These are phyloP conservation scores for Trichoderma harzianum DNA, from an alignment of 2,329 filamentous ascomycete genomes.

Conservation along the genomic window DNA sequence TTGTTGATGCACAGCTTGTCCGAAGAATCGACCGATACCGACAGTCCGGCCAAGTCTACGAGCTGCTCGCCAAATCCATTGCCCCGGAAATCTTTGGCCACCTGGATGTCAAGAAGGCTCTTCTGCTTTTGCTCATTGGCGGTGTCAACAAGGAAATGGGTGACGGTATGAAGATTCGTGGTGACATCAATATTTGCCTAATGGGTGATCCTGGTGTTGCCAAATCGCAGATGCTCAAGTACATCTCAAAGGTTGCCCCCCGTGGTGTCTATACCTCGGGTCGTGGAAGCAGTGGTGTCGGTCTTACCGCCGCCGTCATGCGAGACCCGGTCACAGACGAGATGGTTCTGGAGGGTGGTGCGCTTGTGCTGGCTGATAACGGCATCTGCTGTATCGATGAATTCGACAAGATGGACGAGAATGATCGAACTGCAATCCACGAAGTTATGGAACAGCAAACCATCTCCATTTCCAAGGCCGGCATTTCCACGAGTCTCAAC, in stretches of 20 bases:
- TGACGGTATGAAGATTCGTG: conserved; percentile 97
- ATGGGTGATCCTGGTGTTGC: conserved; percentile 99
- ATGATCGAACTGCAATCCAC: conserved; percentile 77
- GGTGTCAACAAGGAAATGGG: conserved; percentile 96
- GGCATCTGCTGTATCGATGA: conserved; percentile 85
- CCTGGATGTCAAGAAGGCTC: conserved; percentile 94
- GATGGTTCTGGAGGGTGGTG: conserved; percentile 79
- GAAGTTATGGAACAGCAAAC: conserved; percentile 89
- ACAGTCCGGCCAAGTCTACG: conserved; percentile 87
- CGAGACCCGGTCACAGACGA: conserved; percentile 79
- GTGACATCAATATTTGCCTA: conserved; percentile 96
- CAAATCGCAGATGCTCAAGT: conserved; percentile 97
- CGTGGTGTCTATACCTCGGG: conserved; percentile 84
- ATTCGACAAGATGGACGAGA: conserved; percentile 87
- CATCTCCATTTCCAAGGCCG: conserved; percentile 76
- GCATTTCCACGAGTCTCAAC: conserved; percentile 76
- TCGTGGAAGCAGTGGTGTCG: conserved; percentile 76
- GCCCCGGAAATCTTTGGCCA: conserved; percentile 97
- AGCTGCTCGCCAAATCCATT: conserved; percentile 92
- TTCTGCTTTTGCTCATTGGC: conserved; percentile 91
- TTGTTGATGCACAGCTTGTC: conserved; percentile 74
- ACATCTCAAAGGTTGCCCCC: conserved; percentile 96
- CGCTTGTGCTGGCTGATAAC: conserved; percentile 75
- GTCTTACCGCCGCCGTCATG: conserved; percentile 80
- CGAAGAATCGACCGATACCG: conserved; percentile 82